Evolutionary conservation across 257 asterid genomes (phyloP), one percentile per base, ranked within the genome.

Genomic region (Solanum okadae): DNA sequence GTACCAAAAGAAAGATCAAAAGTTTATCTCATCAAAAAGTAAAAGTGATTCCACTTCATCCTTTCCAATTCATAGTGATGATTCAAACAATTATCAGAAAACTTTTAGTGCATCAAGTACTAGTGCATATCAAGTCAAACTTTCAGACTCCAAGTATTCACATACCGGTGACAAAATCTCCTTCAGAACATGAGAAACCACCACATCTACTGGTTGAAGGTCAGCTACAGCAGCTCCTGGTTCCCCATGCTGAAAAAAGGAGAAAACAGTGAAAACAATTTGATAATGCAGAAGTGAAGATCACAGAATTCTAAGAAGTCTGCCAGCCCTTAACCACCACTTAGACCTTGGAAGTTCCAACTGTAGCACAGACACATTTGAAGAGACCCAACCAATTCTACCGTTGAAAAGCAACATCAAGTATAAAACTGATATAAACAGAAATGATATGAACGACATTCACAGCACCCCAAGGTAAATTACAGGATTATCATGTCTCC

Each of bases 151-250:
- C 6, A 38, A 77, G 59, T 49, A 87, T 78, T 82, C 88, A 89
- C 94, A 87, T 96, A 97, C 99, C 93, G 89, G 88, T 72, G 98
- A 95, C 88, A 97, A 88, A 89, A 97, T 95, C 95, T 95, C 98
- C 88, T 90, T 92, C 90, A 97, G 90, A 88, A 97, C 98, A 93
- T 96, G 99, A 88, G 99, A 92, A 86, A 97, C 98, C 79, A 97
- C 93, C 90, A 95, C 93, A 91, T 97, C 99, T 73, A 96, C 98
- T 37, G 95, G 94, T 91, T 97, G 95, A 84, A 94, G 89, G 89
- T 96, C 99, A 90, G 98, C 98, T 89, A 97, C 98, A 87, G 98
- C 99, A 92, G 98, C 99, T 83, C 99, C 99, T 83, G 98, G 95
- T 91, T 97, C 99, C 83, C 98, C 99, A 91, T 97, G 99, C 99